These are phyloP conservation scores for Aspergillus texensis DNA, from an alignment of 2,329 filamentous ascomycete genomes.

Conservation along the genomic window DNA sequence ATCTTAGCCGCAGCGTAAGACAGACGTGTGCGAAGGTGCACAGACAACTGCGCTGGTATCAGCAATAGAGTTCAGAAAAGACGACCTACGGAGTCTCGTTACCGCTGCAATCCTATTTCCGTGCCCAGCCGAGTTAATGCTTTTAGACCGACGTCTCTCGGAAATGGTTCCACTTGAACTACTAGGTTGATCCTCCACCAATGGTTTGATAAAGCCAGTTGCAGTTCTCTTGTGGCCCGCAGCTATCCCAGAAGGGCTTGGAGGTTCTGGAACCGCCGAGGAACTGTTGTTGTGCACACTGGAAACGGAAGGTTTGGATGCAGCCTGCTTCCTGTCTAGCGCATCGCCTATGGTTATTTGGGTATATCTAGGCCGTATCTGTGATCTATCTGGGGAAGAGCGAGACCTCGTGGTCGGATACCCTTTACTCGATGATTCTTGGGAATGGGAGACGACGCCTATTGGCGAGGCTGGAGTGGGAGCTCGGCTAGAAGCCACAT, in stretches of 20 bases:
- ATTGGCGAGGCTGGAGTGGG: neutral
- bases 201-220: conserved; percentile 70
- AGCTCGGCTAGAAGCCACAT: neutral
- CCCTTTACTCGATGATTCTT: neutral
- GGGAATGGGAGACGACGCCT: neutral
- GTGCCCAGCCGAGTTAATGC: conserved; percentile 68
- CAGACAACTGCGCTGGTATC: conserved; percentile 62
- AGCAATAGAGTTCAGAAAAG: conserved; percentile 18
- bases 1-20: conserved; percentile 95
- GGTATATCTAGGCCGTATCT: neutral
- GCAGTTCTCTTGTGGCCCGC: conserved; percentile 72
- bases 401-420: neutral
- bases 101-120: conserved; percentile 79
- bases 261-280: conserved; percentile 13
- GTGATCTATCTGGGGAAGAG: neutral
- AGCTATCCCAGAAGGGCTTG: conserved; percentile 20
- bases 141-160: conserved; percentile 65
- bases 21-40: conserved; percentile 78
- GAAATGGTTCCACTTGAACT: conserved; percentile 37
- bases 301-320: conserved; percentile 4
- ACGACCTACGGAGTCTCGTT: conserved; percentile 31
- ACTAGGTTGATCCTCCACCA: conserved; percentile 13
- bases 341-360: neutral
- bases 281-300: conserved; percentile 17
- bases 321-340: conserved; percentile 1